Evolutionary conservation across 1,139 yeast genomes (phyloP), one percentile per base, ranked within the genome.

Genomic region (Meyerozyma smithsonii): DNA sequence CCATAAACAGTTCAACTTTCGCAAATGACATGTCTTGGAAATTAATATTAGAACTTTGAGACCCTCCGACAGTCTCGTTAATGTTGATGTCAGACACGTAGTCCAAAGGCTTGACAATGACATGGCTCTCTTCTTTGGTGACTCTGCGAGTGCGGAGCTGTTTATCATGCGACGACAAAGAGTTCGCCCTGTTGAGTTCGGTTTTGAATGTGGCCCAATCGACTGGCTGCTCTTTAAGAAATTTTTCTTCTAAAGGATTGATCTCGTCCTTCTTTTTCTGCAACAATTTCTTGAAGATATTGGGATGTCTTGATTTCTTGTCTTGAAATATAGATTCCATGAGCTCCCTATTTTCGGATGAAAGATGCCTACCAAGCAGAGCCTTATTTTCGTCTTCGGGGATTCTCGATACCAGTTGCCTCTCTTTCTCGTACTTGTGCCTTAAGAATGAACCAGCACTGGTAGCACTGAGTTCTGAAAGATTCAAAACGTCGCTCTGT

Each of bases 371-470:
- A 12, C 43, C 52, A 19, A 51, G 37, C 25, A 18, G 17, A n/a
- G 14, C 17, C 25, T 34, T 14, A 5, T 24, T 34, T n/a, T n/a
- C 36, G 11, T 20, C 17, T 8, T 18, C 11, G 46, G 38, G 8
- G 46, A 45, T 45, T 51, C 69, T 38, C 52, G 55, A 28, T 54
- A 55, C 19, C 21, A 39, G 44, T 35, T 56, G 55, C 35, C 59
- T 45, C 39, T 64, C 69, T 48, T 67, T 68, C 44, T 79, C 79
- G 55, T 65, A 69, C 52, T 77, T 81, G 55, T 87, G 92, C 52
- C 95, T 74, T 39, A 81, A 78, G 46, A 81, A 79, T 10, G 95
- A 85, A 0, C 95, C 95, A 2, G 96, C 96, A 51, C 94, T 84
- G 0, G 95, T 86, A 4, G 95, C 95, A 64, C 94, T 84, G 43